Evolutionary conservation across 2,329 filamentous ascomycete species (phyloP).

Genomic region (Ophiostoma novo-ulmi): DNA sequence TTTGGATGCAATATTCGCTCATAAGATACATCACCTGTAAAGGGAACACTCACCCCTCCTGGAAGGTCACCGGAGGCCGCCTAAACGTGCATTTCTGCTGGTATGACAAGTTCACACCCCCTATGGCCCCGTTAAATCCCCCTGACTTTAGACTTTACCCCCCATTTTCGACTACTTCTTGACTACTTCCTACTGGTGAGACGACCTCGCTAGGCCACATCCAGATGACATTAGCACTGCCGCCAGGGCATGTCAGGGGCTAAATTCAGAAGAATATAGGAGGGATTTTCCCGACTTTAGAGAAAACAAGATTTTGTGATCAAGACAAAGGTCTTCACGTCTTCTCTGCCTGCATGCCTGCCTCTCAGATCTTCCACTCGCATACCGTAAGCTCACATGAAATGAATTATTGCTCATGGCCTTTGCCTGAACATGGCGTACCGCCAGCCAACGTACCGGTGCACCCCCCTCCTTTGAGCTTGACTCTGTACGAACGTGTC

Average conservation of each 20-base stretch:
- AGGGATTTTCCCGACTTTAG: background rate
- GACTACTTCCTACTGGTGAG: background rate
- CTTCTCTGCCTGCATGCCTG: no score
- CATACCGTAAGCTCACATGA: background rate
- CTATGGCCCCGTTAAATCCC: background rate
- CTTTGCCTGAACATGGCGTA: background rate
- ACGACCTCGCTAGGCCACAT: constrained; percentile 12
- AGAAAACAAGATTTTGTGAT: background rate
- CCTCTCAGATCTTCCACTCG: background rate
- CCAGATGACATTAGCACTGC: background rate
- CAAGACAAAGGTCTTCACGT: background rate
- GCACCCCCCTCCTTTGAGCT: background rate
- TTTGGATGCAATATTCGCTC: constrained; percentile 11
- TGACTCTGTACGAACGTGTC: background rate
- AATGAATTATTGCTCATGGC: background rate
- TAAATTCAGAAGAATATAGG: background rate
- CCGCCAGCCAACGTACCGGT: background rate
- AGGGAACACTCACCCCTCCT: background rate
- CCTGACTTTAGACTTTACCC: background rate
- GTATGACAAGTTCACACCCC: background rate
- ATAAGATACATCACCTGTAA: constrained; percentile 11
- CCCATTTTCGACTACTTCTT: background rate
- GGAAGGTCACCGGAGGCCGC: background rate
- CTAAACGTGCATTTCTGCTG: background rate
- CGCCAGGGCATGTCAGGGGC: background rate